Base-by-base conservation (phyloP, 2,329 filamentous ascomycete species). In the Rugonectria rugulosa region DNA sequence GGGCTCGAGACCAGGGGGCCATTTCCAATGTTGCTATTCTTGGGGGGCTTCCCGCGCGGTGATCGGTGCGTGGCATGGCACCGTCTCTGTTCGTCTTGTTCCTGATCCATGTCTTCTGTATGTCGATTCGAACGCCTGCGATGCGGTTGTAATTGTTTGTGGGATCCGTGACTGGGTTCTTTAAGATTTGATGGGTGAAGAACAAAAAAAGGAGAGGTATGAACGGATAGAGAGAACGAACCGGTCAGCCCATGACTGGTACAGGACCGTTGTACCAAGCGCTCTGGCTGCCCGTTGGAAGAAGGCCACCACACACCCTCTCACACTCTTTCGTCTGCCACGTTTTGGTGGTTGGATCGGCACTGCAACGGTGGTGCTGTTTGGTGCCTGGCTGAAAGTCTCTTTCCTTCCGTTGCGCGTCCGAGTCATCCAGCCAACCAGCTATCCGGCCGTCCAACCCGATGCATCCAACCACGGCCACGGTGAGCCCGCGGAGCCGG, bases 11-110 rank as follows among this genome's bases (percentile, higher is more conserved):
- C 38, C 20, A n/a, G 47, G 47, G 37, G n/a, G n/a, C n/a, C n/a
- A n/a, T 36, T 37, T 51, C 53, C 46, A 17, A 44, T 31, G 47
- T 57, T 64, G 52, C 47, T 62, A 60, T 64, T 64, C 52, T 51
- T 31, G 52, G 58, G n/a, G n/a, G n/a, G n/a, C 36, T 50, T 53
- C 47, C 53, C 29, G 29, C n/a, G 29, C 11, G 43, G 20, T 31
- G 44, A 40, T 34, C 32, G 27, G 17, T 45, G 45, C 40, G 36
- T 15, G 26, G 14, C 12, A 51, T 31, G 48, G 40, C 31, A 3
- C 26, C 19, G 37, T 40, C 37, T n/a, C 15, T 3, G 17, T 38
- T 38, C 12, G 24, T 26, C 17, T n/a, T n/a, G n/a, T n/a, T n/a
- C n/a, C n/a, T n/a, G 15, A 49, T 40, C 46, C 46, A 41, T 49